A percentile compares a stretch with the other conserved stretches of the same genome.
These are phyloP conservation scores for Metschnikowia colocasiae DNA, from an alignment of 805 yeast species.

Conservation along the genomic window DNA sequence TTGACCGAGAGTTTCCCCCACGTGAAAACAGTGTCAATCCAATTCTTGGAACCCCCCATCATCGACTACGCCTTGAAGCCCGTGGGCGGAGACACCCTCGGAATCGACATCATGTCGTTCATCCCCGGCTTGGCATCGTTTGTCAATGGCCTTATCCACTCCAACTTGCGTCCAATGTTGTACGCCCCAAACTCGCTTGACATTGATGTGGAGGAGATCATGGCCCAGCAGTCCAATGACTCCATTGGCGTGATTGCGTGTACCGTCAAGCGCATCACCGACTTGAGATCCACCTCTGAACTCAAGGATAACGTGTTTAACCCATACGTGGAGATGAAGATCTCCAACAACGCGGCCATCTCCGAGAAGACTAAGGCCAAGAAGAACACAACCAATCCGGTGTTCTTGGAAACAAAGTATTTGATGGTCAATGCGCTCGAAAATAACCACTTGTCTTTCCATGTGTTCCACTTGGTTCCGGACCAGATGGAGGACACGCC, in stretches of 20 bases:
- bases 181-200: conserved; percentile 82
- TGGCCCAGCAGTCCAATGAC: conserved; percentile 61
- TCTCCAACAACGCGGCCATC: conserved; percentile 36
- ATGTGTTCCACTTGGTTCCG: conserved; percentile 49
- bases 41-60: conserved; percentile 71
- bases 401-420: conserved; percentile 64
- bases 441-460: conserved; percentile 50
- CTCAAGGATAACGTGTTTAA: conserved; percentile 42
- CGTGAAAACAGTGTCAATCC: conserved; percentile 65
- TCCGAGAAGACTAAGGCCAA: conserved; percentile 58
- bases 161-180: conserved; percentile 70
- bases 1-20: conserved; percentile 72
- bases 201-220: conserved; percentile 66
- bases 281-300: conserved; percentile 41
- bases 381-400: conserved; percentile 52
- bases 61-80: conserved; percentile 81
- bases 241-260: conserved; percentile 69
- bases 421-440: conserved; percentile 55
- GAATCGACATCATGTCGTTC: conserved; percentile 78
- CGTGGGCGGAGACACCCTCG: conserved; percentile 85
- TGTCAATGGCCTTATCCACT: conserved; percentile 65
- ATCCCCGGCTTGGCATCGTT: conserved; percentile 75
- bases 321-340: conserved; percentile 51
- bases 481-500: conserved; percentile 54
- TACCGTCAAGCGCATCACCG: conserved; percentile 52